A percentile compares a stretch with the other conserved stretches of the same genome.
Conservation (phyloP, 164 flowering plant species). For the Santalum album region DNA sequence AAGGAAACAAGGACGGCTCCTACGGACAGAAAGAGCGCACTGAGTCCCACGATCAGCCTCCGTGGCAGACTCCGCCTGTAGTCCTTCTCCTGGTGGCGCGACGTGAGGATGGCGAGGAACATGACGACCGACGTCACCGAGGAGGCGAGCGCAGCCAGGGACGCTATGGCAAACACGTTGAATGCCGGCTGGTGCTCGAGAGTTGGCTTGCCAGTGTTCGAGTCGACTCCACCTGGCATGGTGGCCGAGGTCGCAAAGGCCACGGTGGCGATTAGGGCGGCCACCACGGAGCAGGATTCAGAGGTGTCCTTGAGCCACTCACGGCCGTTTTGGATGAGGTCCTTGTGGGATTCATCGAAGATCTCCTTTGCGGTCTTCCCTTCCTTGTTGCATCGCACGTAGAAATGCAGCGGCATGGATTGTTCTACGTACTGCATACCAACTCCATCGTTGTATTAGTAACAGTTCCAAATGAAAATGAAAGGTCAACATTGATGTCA, state of each 20-base stretch:
- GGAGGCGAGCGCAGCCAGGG: constrained; percentile 17
- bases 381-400: background rate
- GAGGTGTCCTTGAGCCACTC: background rate
- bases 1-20: constrained; percentile 18
- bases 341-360: background rate
- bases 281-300: background rate
- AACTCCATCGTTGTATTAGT: too few species aligned
- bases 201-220: background rate
- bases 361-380: background rate
- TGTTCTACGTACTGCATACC: background rate
- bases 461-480: too few species aligned
- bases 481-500: too few species aligned
- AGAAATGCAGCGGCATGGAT: background rate
- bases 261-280: background rate
- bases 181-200: background rate
- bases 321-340: background rate
- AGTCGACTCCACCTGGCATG: background rate
- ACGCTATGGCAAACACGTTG: constrained; percentile 3
- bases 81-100: constrained; percentile 15
- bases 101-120: constrained; percentile 21
- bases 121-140: constrained; percentile 16
- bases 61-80: constrained; percentile 9
- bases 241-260: constrained; percentile 2
- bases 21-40: constrained; percentile 17
- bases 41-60: constrained; percentile 16